Conservation (phyloP, 1,139 yeast species). For the Blastobotrys ciferrii region DNA sequence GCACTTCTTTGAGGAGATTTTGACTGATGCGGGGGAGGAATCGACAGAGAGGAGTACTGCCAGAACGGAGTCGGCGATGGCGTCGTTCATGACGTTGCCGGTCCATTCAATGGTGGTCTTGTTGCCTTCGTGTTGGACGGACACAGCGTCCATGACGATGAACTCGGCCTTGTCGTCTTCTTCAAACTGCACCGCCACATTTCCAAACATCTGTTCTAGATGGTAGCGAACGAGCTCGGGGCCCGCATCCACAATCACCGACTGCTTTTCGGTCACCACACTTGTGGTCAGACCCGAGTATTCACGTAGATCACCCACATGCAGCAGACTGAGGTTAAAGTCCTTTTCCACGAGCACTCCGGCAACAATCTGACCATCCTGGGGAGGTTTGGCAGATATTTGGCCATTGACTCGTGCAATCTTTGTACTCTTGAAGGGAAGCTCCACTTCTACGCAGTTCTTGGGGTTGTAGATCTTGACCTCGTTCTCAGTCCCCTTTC, state of each 20-base stretch:
- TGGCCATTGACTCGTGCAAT: slow-evolving; percentile 83
- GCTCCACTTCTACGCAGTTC: slow-evolving; percentile 76
- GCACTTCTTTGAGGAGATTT: slow-evolving; percentile 64
- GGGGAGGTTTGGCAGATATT: slow-evolving; percentile 52
- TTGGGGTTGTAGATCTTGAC: slow-evolving; percentile 92
- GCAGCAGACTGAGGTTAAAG: slow-evolving; percentile 79
- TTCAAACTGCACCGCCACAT: slow-evolving; percentile 62
- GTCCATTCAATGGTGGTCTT: slow-evolving; percentile 75
- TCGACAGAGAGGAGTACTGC: slow-evolving; percentile 90
- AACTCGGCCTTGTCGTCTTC: slow-evolving; percentile 44
- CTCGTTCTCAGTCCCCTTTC: slow-evolving; percentile 85
- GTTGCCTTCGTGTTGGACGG: slow-evolving; percentile 30
- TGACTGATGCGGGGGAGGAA: slow-evolving; percentile 92
- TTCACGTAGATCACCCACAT: slow-evolving; percentile 83
- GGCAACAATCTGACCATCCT: slow-evolving; percentile 53
- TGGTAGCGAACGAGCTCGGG: slow-evolving; percentile 83
- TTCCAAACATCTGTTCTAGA: slow-evolving; percentile 93
- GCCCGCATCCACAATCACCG: slow-evolving; percentile 74
- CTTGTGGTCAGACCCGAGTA: slow-evolving; percentile 86
- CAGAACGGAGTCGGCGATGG: slow-evolving; percentile 90
- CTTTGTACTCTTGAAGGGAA: slow-evolving; percentile 79
- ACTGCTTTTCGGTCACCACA: slow-evolving; percentile 76
- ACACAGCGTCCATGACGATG: slow-evolving; percentile 49
- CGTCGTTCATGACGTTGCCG: slow-evolving; percentile 85
- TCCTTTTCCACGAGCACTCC: slow-evolving; percentile 92